phyloP scores from a whole-genome alignment of 495 filamentous ascomycete species.

The Hypoxylon perforatum region DNA sequence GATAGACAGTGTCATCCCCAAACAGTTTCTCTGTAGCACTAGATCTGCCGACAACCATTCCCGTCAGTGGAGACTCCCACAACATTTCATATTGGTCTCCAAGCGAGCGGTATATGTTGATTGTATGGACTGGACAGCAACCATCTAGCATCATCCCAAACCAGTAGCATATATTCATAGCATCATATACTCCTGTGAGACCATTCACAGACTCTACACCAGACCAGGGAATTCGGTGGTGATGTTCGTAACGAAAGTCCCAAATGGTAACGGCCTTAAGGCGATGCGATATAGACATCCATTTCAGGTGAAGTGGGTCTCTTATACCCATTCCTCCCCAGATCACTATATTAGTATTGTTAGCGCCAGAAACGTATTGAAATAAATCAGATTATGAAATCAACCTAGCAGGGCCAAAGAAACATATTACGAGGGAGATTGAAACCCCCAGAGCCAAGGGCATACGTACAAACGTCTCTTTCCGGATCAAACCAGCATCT shows the following conservation, averaged over 20 bases:
- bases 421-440: too few species aligned
- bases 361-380: too few species aligned
- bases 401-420: too few species aligned
- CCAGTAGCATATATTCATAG: too few species aligned
- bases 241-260: background rate
- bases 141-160: background rate
- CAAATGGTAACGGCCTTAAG: background rate
- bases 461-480: conserved; percentile 10
- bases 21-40: background rate
- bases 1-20: background rate
- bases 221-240: too few species aligned
- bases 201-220: too few species aligned
- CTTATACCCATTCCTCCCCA: background rate
- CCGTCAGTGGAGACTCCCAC: too few species aligned
- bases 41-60: background rate
- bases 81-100: too few species aligned
- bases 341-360: background rate
- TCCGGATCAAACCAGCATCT: conserved; percentile 9
- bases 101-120: conserved; percentile 3
- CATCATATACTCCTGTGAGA: too few species aligned
- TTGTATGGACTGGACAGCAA: background rate
- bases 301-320: too few species aligned
- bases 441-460: background rate
- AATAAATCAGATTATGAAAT: too few species aligned
- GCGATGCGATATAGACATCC: background rate